Base-by-base conservation (phyloP, 768 basidiomycete species). In the Hydnomerulius pinastri region DNA sequence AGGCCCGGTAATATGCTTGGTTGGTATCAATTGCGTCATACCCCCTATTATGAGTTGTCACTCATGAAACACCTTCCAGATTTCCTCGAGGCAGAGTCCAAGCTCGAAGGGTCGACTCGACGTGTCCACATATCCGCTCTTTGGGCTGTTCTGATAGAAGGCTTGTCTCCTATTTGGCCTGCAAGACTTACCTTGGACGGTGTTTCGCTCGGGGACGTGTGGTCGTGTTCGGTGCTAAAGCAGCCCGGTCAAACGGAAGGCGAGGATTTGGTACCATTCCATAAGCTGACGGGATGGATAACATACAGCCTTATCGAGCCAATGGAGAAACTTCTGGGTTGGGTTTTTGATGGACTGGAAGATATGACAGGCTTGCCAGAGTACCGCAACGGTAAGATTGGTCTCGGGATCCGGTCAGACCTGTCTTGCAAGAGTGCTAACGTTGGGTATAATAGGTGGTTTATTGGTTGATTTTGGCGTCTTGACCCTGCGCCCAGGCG, bases 271-370 rank as follows among this genome's bases (percentile, higher is more conserved):
- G 92, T 98, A 6, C 90, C 93, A 0, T 98, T 98, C 77, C 96
- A 98, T 73, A 98, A 99, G 67, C 77, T 99, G 41, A 92, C 91
- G 0, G 87, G 89, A 53, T 99, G 96, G 96, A 77, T 92, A 48
- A 87, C 93, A 7, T 96, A 97, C 67, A 89, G 86, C 58, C 75
- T 99, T 17, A 75, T 97, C 28, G 88, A 94, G 65, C 85, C 90
- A 2, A 79, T 98, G 36, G 80, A 94, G 67, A 82, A 78, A 56
- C 71, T 86, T 2, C 75, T 94, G 6, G 77, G 79, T 1, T 98
- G 95, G 93, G 72, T 76, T 50, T 78, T 98, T n/a, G 82, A 87
- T 0, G 91, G 90, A 0, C 65, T 85, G 17, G 87, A 90, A 59
- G 84, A 89, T 58, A 81, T 94, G 81, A 97, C 94, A 0, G 96